Evolutionary conservation across 495 filamentous ascomycete genomes (phyloP), one percentile per base, ranked within the genome.

Genomic region (Jackrogersella minutella): DNA sequence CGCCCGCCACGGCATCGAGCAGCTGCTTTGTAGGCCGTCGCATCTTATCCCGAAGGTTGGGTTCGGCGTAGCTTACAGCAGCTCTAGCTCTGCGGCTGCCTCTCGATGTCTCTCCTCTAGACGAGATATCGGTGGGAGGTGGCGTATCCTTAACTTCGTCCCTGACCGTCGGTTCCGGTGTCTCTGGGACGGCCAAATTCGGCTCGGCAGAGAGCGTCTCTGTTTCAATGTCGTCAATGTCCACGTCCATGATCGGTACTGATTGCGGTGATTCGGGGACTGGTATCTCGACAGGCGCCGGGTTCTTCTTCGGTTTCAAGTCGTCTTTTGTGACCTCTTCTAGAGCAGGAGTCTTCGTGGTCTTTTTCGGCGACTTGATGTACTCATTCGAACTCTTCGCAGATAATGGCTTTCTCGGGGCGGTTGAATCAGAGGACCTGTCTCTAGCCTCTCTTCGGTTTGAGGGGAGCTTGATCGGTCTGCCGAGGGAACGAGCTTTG

Each of bases 11-110:
- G 6, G 91, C 91, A 73, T 91, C 90, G 33, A 88, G 81, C 5
- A 94, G 75, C 53, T 90, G 84, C 62, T 90, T 91, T 13, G 88
- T 90, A 17, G 91, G 89, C 49, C 92, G 87, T 50, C 92, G 84
- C 92, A 96, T 96, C 78, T 96, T 96, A 68, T 88, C 90, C 51
- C 90, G 83, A 30, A 96, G 79, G 70, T 90, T 96, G 7, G 92
- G 92, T 74, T 94, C 90, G 19, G 91, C 90, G 73, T 96, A 96
- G 78, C 90, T 95, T 44, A 96, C 84, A 26, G 84, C 82, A 5
- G 85, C 79, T 50, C 88, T 79, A 10, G 87, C 84, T 62, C 92
- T 86, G 22, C 92, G 80, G 40, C 85, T 87, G 8, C 86, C 82
- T 46, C 91, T 82, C 31, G 79, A 80, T 51, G 79, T 80, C 33